Base-by-base conservation (phyloP, 345 rosid genomes). In the Brassica incana region DNA sequence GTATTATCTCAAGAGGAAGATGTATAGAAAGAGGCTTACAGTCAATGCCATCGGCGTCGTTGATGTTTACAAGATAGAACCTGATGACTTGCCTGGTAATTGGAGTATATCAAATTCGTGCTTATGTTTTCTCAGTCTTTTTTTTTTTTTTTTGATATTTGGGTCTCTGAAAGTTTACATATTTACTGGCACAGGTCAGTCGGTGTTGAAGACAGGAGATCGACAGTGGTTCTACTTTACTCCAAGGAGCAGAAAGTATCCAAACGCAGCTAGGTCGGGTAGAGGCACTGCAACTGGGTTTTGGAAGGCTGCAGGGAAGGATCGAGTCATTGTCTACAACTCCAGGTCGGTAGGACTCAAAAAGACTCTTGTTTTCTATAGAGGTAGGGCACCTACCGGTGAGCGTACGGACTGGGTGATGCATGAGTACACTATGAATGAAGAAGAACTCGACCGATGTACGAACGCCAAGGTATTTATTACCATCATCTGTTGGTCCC, bases 241-340 rank as follows among this genome's bases (percentile, higher is more conserved):
- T 81, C 91, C 95, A 0, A 91, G 99, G 82, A 95, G 86, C 70
- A 82, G 97, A 82, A 95, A 84, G 81, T 95, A 95, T 84, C 97
- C 99, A 8, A 92, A 95, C 87, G 97, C 90, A 45, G 94, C 88
- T 50, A 88, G 99, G 79, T 85, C 97, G 52, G 87, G 89, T 71
- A 86, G 99, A 83, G 97, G 92, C 12, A 91, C 98, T 29, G 30
- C 85, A 8, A 84, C 82, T 38, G 97, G 97, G 50, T 94, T 91
- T 74, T 94, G 98, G 98, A 94, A 94, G 80, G 97, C 88, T 10
- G 91, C 97, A 0, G 98, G 98, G 32, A 95, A 90, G 78, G 99
- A 95, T 67, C 94, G 97, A 0, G 64, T 11, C 65, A 62, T 95
- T 4, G 67, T 78, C 1, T 90, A 87, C 74, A 83, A 85, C 67